Percentiles rank a stretch among this genome's conserved stretches.
Conservation (phyloP, 768 basidiomycete species). For the Amanita thiersii region DNA sequence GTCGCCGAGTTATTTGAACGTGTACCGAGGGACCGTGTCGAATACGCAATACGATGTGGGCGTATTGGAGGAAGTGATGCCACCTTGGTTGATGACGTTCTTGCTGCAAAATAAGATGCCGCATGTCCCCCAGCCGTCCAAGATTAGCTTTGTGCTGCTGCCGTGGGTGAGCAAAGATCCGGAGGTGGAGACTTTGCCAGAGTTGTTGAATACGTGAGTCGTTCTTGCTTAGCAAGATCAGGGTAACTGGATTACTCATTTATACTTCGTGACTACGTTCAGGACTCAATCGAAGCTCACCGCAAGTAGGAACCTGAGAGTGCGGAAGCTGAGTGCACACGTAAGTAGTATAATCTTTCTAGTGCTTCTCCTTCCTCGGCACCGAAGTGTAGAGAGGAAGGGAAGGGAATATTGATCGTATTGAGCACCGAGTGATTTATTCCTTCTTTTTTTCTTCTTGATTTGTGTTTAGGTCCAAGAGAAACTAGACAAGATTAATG, state of each 20-base stretch:
- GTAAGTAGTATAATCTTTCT: slow-evolving; percentile 39
- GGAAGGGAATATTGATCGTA: too few relatives aligned
- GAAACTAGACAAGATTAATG: slow-evolving; percentile 49
- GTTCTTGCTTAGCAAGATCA: background rate
- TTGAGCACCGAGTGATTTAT: too few relatives aligned
- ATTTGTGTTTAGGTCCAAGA: slow-evolving; percentile 60
- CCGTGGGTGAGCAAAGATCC: slow-evolving; percentile 62
- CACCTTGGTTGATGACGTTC: slow-evolving; percentile 86
- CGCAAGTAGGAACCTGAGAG: slow-evolving; percentile 77
- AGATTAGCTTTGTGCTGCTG: slow-evolving; percentile 85
- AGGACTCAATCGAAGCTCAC: slow-evolving; percentile 81
- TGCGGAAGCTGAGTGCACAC: slow-evolving; percentile 78
- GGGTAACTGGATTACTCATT: slow-evolving; percentile 7
- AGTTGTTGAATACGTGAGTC: slow-evolving; percentile 79
- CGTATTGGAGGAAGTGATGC: slow-evolving; percentile 67
- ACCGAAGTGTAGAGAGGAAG: background rate
- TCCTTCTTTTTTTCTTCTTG: background rate
- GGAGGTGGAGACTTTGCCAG: slow-evolving; percentile 57
- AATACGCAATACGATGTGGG: slow-evolving; percentile 33
- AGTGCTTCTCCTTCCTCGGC: background rate
- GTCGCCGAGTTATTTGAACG: slow-evolving; percentile 60
- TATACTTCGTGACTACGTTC: background rate
- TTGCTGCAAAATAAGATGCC: slow-evolving; percentile 60
- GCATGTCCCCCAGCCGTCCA: slow-evolving; percentile 43
- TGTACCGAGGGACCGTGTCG: slow-evolving; percentile 70